Base-by-base conservation (phyloP, 805 yeast genomes). In the Lipomyces sp. region DNA sequence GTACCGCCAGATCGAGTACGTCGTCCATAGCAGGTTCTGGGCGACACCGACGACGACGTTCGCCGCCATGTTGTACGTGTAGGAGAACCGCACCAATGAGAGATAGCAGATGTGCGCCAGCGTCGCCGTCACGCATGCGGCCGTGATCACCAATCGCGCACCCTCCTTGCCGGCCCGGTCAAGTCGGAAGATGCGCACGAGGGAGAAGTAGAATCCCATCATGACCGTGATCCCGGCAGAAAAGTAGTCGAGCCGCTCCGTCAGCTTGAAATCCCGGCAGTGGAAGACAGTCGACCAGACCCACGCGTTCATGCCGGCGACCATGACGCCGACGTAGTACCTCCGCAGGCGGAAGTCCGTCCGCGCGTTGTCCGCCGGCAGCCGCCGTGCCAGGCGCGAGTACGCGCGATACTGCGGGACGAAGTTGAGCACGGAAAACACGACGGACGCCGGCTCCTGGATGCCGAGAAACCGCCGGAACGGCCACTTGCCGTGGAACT, bases 401-500 rank as follows among this genome's bases (percentile, higher is more conserved):
- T 58, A 61, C 68, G 74, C 74, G 10, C 45, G 7, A 32, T 49
- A 78, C 63, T 87, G 91, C 2, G 91, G 86, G 13, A 81, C 50
- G 53, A 82, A 77, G 62, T 85, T 85, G 21, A 79, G 74, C 4
- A 85, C 61, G n/a, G 95, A 85, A 66, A 93, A 91, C 1, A 88
- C 19, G 1, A 85, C 81, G 13, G 95, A 83, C 22, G 83, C 86
- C 0, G 88, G 70, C 65, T 93, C 98, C 67, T 93, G 98, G 11
- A 84, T 71, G 0, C 95, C 95, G n/a, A 76, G 68, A 0, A 85
- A 63, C 43, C 98, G 74, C 16, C 73, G 55, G 63, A 93, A 93
- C 2, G 98, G 98, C 98, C 98, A 93, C 70, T 93, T 93, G 0
- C 98, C 98, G 67, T 93, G 96, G 69, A 87, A 93, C 66, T 93